Percentiles rank a stretch among this genome's conserved stretches.
Conservation (phyloP, 2,329 filamentous ascomycete genomes). For the Diaporthe sp. region DNA sequence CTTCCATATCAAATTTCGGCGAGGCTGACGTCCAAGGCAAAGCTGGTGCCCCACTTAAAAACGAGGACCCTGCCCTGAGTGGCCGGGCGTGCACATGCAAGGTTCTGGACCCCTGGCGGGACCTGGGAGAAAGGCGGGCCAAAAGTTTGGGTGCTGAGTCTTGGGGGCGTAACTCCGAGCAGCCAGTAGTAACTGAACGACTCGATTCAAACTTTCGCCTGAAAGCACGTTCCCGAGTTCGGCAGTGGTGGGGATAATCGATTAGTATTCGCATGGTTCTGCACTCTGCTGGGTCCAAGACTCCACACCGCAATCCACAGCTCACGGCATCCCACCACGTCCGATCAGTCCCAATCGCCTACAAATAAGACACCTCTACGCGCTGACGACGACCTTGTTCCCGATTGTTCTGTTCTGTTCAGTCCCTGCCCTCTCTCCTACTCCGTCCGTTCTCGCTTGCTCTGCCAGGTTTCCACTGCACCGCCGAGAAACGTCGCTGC, state of each 20-base stretch:
- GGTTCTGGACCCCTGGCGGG: conserved; percentile 6
- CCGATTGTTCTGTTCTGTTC: neutral
- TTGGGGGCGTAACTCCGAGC: neutral
- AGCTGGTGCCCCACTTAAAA: conserved; percentile 1
- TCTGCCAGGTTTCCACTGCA: neutral
- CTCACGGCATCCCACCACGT: conserved; percentile 17
- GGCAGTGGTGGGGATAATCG: conserved; percentile 26
- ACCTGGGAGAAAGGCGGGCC: neutral
- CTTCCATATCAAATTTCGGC: conserved; percentile 34
- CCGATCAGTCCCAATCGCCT: neutral
- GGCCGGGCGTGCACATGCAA: conserved; percentile 21
- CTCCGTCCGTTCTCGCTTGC: neutral
- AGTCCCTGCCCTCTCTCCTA: neutral
- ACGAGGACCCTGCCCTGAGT: neutral
- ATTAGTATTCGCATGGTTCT: conserved; percentile 18
- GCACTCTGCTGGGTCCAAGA: conserved; percentile 11
- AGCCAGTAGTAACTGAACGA: neutral
- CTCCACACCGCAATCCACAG: conserved; percentile 19
- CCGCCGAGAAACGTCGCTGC: conserved; percentile 4
- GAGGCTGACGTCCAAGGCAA: conserved; percentile 34
- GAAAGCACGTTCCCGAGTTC: conserved; percentile 29
- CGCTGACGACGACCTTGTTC: conserved; percentile 12
- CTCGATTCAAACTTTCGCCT: neutral
- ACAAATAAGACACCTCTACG: conserved; percentile 13
- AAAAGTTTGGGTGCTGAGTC: conserved; percentile 1